A percentile compares a stretch with the other conserved stretches of the same genome.
Conservation (phyloP, 2,329 filamentous ascomycete genomes). For the Xylariaceae sp. region DNA sequence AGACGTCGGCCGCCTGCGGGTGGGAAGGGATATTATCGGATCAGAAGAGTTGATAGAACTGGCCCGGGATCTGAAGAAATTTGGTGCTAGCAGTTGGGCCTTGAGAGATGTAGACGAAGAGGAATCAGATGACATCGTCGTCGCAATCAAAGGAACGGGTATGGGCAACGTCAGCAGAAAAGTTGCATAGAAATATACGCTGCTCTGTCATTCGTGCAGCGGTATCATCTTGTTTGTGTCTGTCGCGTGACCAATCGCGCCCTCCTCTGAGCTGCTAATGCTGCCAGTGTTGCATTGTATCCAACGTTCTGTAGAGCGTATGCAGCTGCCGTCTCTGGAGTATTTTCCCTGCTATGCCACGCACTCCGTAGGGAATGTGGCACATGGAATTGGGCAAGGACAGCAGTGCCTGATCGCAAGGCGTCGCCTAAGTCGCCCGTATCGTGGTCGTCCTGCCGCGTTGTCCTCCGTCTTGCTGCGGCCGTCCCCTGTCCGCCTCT, state of each 20-base stretch:
- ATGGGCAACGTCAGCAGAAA: slow-evolving; percentile 95
- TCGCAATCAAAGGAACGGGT: slow-evolving; percentile 89
- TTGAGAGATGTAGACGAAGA: slow-evolving; percentile 70
- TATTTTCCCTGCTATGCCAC: slow-evolving; percentile 39
- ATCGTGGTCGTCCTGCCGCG: slow-evolving; percentile 21
- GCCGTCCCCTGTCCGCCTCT: slow-evolving; percentile 15
- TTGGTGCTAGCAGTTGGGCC: slow-evolving; percentile 89
- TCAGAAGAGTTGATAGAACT: slow-evolving; percentile 77
- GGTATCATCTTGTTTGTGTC: slow-evolving; percentile 22
- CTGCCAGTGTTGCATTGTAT: slow-evolving; percentile 54
- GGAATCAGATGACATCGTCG: slow-evolving; percentile 70
- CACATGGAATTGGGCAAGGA: slow-evolving; percentile 54
- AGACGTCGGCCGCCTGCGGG: slow-evolving; percentile 81
- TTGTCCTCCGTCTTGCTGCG: no score
- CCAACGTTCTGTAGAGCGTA: slow-evolving; percentile 53
- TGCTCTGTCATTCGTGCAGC: slow-evolving; percentile 29
- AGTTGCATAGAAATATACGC: slow-evolving; percentile 53
- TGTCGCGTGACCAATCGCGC: slow-evolving; percentile 32
- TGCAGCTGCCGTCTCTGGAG: slow-evolving; percentile 44
- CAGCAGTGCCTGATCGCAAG: slow-evolving; percentile 53
- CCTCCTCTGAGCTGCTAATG: slow-evolving; percentile 46
- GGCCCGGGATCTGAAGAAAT: slow-evolving; percentile 81
- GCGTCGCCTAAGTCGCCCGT: slow-evolving; percentile 38
- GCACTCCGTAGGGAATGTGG: slow-evolving; percentile 48
- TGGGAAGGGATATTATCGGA: slow-evolving; percentile 79